Base-by-base conservation (phyloP, 805 yeast genomes). In the Cyberlindnera lachancei region DNA sequence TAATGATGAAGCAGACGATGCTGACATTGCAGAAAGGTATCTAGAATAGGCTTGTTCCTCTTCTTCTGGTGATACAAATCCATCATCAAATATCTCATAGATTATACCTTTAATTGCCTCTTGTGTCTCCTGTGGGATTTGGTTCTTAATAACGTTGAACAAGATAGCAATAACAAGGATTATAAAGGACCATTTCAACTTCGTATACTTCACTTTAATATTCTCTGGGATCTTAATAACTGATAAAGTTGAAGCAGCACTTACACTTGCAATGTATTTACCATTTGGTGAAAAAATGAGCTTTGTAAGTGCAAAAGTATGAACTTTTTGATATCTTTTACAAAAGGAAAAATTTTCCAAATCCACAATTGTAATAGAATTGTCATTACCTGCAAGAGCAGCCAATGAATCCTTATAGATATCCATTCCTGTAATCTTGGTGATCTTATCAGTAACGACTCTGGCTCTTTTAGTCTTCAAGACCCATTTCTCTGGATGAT, bases 281-380 rank as follows among this genome's bases (percentile, higher is more conserved):
- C 88, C 86, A 50, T 74, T 66, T 11, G 82, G 79, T 5, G 86
- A 77, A 38, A 85, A 77, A 3, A 73, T 61, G 8, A 84, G 73
- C 27, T 71, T 68, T 0, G 96, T 86, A 32, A 86, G 76, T 17
- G 94, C 86, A 53, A 83, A 83, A 7, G 68, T 62, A 53, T 87
- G 96, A n/a, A 82, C 75, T 38, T 79, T 71, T 26, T 68, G 68
- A 34, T 75, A 60, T 6, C 64, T 58, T 36, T 68, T 73, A 17
- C 74, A 45, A 10, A 68, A 54, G 26, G 68, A 64, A 37, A 87
- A 68, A 39, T 67, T 73, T 3, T 64, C 59, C 12, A 70, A 52
- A 25, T 69, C 66, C 10, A 77, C 53, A n/a, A 87, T 44, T 2
- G 73, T 58, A 10, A 87, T 59, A 2, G 92, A 73, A 41, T 75